Evolutionary conservation across 2,329 filamentous ascomycete genomes (phyloP), one percentile per base, ranked within the genome.

Genomic region (Exophiala dermatitidis): DNA sequence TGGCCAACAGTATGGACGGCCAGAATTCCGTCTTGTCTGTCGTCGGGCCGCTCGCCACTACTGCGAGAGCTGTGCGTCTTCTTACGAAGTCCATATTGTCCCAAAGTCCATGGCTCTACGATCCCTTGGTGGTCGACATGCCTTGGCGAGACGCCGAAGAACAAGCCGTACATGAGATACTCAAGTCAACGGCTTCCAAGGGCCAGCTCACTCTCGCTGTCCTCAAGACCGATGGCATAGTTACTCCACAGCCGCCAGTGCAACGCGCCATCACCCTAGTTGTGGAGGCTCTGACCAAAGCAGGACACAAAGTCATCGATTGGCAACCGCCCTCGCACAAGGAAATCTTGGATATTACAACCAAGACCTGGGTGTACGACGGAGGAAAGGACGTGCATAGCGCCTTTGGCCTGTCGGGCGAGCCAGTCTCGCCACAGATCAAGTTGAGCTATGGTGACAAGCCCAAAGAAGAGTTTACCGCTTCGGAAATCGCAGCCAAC

Each of bases 51-150:
- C 65, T 89, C 9, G 78, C 78, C 0, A 78, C 77, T 0, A 81
- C 77, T 1, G 68, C 77, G 1, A 71, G 73, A 1, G 77, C 76
- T 0, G 62, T 86, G 8, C 75, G 74, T 37, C 67, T 87, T 2
- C 63, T 82, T 1, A 73, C 81, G 1, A 76, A 80, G 60, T 69
- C 77, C 0, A 64, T 87, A 1, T 68, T 89, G 1, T 71, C 70
- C 8, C 75, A 75, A 32, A 62, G 80, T 49, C 85, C 85, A 0
- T 88, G 85, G 85, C 67, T 81, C 1, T 69, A 79, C 58, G 85
- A 88, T 64, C 84, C 85, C 0, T 69, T 82, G 0, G 81, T 84
- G 0, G 68, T 81, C 38, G 81, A 85, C 19, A 71, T 88, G 0
- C 84, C 84, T 0, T 88, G 83, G 78, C 75, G 83, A 2, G 67